A percentile compares a stretch with the other conserved stretches of the same genome.
Conservation (phyloP, 2,329 filamentous ascomycete genomes). For the Eurotiales sp. region DNA sequence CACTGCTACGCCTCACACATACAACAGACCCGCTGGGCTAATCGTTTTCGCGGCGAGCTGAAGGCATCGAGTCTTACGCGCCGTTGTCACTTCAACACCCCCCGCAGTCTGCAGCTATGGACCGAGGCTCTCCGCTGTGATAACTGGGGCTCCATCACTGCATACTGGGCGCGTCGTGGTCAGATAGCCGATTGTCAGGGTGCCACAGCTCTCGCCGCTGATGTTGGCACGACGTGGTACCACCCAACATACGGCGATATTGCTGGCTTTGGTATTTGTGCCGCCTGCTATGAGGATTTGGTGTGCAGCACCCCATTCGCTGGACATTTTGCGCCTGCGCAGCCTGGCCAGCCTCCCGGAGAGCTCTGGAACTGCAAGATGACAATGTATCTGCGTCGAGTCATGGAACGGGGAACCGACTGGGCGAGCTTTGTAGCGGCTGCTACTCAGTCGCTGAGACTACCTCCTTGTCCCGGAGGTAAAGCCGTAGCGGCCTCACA, state of each 20-base stretch:
- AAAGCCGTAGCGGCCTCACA: not conserved
- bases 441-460: not conserved
- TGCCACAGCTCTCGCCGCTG: not conserved
- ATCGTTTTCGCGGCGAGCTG: not conserved
- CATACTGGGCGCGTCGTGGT: not conserved
- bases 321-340: not conserved
- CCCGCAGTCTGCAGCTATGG: not conserved
- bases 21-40: not conserved
- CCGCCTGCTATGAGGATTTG: not conserved
- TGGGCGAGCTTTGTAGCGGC: not conserved
- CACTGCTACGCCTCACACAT: not conserved
- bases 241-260: not conserved
- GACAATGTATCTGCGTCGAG: not conserved
- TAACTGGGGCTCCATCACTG: not conserved
- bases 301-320: not conserved
- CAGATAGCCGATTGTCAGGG: not conserved
- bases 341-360: not conserved
- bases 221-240: not conserved
- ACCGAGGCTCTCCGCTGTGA: not conserved
- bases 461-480: not conserved
- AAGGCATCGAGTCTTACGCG: not conserved
- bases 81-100: not conserved
- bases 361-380: not conserved
- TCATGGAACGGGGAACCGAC: not conserved
- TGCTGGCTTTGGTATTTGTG: not conserved